phyloP scores from a whole-genome alignment of 1,284 basidiomycete species.

The Waitea zeae region DNA sequence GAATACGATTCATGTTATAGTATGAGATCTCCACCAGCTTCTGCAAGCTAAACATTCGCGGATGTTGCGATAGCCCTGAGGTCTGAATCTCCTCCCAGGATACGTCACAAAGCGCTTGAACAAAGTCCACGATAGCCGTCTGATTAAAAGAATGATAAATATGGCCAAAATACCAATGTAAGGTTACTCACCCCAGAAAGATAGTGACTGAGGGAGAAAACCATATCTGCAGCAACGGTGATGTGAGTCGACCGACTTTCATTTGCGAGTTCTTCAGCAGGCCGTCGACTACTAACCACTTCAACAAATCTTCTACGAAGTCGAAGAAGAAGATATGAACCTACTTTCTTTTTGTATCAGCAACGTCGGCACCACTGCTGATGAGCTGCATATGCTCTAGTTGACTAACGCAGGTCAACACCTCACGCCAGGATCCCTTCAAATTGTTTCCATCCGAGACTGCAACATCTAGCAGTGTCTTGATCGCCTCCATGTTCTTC shows the following conservation, averaged over 20 bases:
- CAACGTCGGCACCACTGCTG: slow-evolving; percentile 72
- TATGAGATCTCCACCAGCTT: slow-evolving; percentile 99
- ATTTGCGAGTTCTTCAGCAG: slow-evolving; percentile 88
- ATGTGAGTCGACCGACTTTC: slow-evolving; percentile 97
- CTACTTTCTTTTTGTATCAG: slow-evolving; percentile 66
- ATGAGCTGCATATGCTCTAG: slow-evolving; percentile 96
- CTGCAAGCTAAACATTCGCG: slow-evolving; percentile 92
- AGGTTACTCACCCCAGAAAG: slow-evolving; percentile 67
- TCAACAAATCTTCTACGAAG: neutral
- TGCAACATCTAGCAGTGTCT: slow-evolving; percentile 81
- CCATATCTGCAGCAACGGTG: slow-evolving; percentile 97
- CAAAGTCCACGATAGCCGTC: slow-evolving; percentile 98
- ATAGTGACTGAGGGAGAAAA: slow-evolving; percentile 91
- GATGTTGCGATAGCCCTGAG: slow-evolving; percentile 84
- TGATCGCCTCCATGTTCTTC: slow-evolving; percentile 98
- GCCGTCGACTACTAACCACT: too few species aligned
- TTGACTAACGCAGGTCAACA: slow-evolving; percentile 90
- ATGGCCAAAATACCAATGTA: too few species aligned
- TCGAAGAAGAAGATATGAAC: too few species aligned
- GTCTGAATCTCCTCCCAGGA: slow-evolving; percentile 99
- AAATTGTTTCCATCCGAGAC: slow-evolving; percentile 88
- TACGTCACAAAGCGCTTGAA: slow-evolving; percentile 88
- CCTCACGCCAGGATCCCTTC: slow-evolving; percentile 91
- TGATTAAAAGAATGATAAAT: too few species aligned
- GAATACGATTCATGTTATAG: slow-evolving; percentile 99